Conservation (phyloP, 805 yeast genomes). For the Alloascoidea africana region DNA sequence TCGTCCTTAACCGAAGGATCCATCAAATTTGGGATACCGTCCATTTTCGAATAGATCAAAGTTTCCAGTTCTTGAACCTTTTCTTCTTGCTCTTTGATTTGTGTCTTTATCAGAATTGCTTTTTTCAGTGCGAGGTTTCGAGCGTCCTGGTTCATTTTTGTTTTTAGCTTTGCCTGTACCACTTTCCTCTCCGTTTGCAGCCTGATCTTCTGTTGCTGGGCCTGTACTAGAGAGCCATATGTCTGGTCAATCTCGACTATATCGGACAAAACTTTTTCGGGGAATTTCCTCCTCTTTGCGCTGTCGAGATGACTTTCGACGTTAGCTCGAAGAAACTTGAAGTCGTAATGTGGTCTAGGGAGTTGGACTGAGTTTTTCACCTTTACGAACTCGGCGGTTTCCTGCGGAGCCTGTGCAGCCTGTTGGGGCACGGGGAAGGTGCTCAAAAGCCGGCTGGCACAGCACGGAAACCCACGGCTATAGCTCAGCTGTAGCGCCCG, state of each 20-base stretch:
- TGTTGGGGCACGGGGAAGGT: too few species aligned
- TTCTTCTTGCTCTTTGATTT: constrained; percentile 15
- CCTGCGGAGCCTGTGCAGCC: too few species aligned
- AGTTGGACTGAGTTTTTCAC: background rate
- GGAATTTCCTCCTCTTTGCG: constrained; percentile 19
- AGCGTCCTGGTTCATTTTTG: constrained; percentile 9
- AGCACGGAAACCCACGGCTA: too few species aligned
- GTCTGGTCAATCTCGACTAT: constrained; percentile 14
- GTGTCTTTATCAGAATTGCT: constrained; percentile 7
- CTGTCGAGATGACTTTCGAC: constrained; percentile 15
- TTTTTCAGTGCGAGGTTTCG: constrained; percentile 4
- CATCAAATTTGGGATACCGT: constrained; percentile 47
- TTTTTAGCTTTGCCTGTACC: constrained; percentile 15
- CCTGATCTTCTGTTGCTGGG: constrained; percentile 16
- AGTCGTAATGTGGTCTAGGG: constrained; percentile 19
- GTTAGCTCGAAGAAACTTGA: constrained; percentile 17
- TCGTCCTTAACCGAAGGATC: constrained; percentile 28
- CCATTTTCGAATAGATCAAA: constrained; percentile 24
- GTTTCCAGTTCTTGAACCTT: constrained; percentile 17
- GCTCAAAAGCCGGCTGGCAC: too few species aligned
- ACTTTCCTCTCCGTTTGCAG: constrained; percentile 10
- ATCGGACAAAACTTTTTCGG: constrained; percentile 9
- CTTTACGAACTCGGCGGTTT: constrained; percentile 1
- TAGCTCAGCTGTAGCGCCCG: too few species aligned
- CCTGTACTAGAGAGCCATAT: constrained; percentile 9